Percentiles rank a stretch among this genome's conserved stretches.
Conservation (phyloP, 1,284 basidiomycete genomes). For the Fomitiporia mediterranea region DNA sequence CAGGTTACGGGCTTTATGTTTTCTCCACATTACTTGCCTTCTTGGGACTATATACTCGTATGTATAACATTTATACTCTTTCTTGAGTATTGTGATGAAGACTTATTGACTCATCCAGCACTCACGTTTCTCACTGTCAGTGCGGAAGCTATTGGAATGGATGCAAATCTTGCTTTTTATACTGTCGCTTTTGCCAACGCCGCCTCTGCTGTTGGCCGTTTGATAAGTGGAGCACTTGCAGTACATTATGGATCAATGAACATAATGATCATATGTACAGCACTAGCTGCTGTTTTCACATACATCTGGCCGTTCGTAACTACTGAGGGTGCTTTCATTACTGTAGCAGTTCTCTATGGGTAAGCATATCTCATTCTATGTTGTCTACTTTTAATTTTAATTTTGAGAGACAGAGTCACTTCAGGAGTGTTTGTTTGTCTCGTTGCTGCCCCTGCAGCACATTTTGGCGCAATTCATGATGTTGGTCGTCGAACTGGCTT, state of each 20-base stretch:
- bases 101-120: constrained; percentile 26
- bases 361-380: constrained; percentile 10
- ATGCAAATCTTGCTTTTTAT: constrained; percentile 44
- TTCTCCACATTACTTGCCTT: constrained; percentile 10
- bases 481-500: constrained; percentile 29
- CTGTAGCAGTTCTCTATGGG: constrained; percentile 27
- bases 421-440: constrained; percentile 26
- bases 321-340: constrained; percentile 23
- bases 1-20: constrained; percentile 2
- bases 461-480: constrained; percentile 26
- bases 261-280: constrained; percentile 28
- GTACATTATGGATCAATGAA: constrained; percentile 28
- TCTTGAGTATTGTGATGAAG: neutral
- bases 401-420: constrained; percentile 7
- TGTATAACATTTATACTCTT: too few species aligned
- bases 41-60: constrained; percentile 9
- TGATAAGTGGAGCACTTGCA: constrained; percentile 36
- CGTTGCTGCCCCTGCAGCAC: constrained; percentile 24
- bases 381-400: neutral
- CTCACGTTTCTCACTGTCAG: constrained; percentile 45
- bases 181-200: constrained; percentile 48
- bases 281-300: constrained; percentile 28
- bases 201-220: constrained; percentile 38
- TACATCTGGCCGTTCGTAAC: constrained; percentile 30
- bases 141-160: constrained; percentile 36